Conservation (phyloP, 2,329 filamentous ascomycete genomes). For the Ceratocystis harringtonii region DNA sequence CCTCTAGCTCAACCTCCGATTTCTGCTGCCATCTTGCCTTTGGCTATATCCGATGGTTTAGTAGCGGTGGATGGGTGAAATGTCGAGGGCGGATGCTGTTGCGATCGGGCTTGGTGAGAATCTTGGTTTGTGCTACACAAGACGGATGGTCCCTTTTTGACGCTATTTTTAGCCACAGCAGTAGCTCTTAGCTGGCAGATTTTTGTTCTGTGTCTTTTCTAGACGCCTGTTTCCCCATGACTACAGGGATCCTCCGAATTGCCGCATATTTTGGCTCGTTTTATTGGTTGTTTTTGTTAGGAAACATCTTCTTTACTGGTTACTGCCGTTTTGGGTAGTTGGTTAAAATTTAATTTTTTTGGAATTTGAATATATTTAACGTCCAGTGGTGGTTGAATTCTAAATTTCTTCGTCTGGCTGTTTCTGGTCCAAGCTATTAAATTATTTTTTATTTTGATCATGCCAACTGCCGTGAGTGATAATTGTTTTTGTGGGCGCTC, state of each 20-base stretch:
- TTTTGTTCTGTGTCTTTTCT: not conserved
- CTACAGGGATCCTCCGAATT: not conserved
- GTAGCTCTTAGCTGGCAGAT: not conserved
- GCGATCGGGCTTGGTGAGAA: not conserved
- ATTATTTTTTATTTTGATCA: not conserved
- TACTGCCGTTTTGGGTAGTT: too few species aligned
- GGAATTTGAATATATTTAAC: not conserved
- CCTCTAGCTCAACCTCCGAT: too few species aligned
- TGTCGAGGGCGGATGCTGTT: too few species aligned
- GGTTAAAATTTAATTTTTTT: not conserved
- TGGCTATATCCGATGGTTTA: too few species aligned
- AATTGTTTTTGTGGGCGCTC: not conserved
- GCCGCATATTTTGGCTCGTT: not conserved
- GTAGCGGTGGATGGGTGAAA: too few species aligned
- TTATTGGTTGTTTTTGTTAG: not conserved
- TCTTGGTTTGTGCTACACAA: not conserved
- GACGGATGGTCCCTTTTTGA: not conserved
- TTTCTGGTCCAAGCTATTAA: not conserved
- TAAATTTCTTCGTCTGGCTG: not conserved
- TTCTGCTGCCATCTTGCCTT: too few species aligned
- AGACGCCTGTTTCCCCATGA: not conserved
- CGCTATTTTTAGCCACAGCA: not conserved
- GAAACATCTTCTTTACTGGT: not conserved
- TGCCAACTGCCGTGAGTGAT: not conserved
- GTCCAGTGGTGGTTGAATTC: too few species aligned